Evolutionary conservation across 129 eudicot genomes (phyloP), one percentile per base, ranked within the genome.

Genomic region (Helianthus tuberosus): DNA sequence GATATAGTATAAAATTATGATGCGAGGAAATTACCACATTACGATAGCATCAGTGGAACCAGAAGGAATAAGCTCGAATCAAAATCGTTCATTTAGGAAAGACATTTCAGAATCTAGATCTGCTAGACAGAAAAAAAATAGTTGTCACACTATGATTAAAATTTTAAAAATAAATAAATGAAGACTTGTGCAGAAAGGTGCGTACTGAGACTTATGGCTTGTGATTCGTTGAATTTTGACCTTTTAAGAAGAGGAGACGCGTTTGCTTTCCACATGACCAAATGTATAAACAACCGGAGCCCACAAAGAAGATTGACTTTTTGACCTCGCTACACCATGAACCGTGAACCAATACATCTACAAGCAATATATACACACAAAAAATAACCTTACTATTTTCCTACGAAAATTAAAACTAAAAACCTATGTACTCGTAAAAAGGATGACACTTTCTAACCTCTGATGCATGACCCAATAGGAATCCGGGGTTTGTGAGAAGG

Each of bases 1-100:
- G 2, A 36, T 15, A 6, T 20, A 13, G 47, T 44, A 51, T 64
- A 54, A 67, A 77, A 54, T 38, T 72, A 66, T 16, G 52, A 72
- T 20, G 59, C 73, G 3, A 20, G 64, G 80, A 80, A 75, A 44
- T 64, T 94, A 94, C 98, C 98, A 94, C 50, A 94, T 90, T 44
- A 85, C 97, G 57, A 90, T 88, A 59, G 98, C 98, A 90, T 94
- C 98, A 49, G 98, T 94, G 23, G 98, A 94, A 70, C 98, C 98
- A 47, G 97, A 93, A 73, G 98, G 97, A 82, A 94, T 90, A 64
- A 94, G 75, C 64, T 96, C 98, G 76, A 94, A 85, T 76, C 98
- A 85, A 59, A 94, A 94, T 59, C 75, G 54, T 39, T 85, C 82
- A 80, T 90, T 87, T 64, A 97, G 98, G 66, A 94, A 76, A 44